Base-by-base conservation (phyloP, 768 basidiomycete species). In the Mycena maculata region DNA sequence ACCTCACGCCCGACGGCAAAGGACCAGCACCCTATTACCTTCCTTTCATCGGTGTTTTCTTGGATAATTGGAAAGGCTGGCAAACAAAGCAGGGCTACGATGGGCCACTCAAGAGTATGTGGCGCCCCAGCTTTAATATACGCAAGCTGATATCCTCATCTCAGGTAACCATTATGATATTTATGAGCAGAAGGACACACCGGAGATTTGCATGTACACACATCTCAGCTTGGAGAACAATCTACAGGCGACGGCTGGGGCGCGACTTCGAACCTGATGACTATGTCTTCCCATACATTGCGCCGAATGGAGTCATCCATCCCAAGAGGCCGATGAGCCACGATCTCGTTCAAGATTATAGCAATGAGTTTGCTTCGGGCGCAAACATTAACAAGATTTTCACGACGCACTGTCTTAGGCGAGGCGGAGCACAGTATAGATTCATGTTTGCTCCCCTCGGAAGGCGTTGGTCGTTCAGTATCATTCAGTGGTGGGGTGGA, bases 401-500 rank as follows among this genome's bases (percentile, higher is more conserved):
- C 54, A 77, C 78, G 20, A 81, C 81, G 0, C 81, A 82, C 63
- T 76, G 72, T 31, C 76, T 81, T 30, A 73, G 77, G 16, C 73
- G 77, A 18, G 79, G 81, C 22, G 82, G 81, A 10, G 76, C 79
- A 0, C 80, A 82, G 54, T 83, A 82, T 60, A 72, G 75, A 0
- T 79, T 83, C 59, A 82, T 82, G 72, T 77, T 72, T 60, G 80
- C 81, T 2, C 83, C 78, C 0, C 15, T 77, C 6, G 75, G 77
- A 0, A 52, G 78, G 42, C 67, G 75, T 4, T 85, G 83, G 82
- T 73, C 78, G 0, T 58, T 84, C 31, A 69, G 54, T 10, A 69
- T 45, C 3, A 72, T 83, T 8, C 72, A 70, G 12, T 83, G 82
- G 82, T 84, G 83, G 82, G 83, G 82, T 1, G 80, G 81, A 5